Evolutionary conservation across 805 yeast genomes (phyloP).

Genomic region (Candida palmyrensis): DNA sequence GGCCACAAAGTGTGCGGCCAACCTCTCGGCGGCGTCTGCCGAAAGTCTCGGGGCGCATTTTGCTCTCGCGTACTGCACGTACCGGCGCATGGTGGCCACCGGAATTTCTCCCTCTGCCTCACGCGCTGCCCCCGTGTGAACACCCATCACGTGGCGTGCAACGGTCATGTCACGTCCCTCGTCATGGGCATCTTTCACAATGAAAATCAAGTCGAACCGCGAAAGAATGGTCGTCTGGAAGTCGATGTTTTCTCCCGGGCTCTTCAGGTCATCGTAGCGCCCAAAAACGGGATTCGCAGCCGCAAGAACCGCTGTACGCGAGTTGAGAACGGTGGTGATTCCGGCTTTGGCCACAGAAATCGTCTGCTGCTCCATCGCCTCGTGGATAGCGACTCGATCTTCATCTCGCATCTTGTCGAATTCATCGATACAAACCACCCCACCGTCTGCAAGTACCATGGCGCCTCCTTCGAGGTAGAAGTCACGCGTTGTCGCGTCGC

Average conservation of each 20-base stretch:
- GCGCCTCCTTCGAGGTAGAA: constrained; percentile 99
- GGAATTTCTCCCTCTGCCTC: constrained; percentile 79
- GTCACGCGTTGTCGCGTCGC: constrained; percentile 83
- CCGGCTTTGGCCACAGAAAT: constrained; percentile 99
- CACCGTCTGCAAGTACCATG: constrained; percentile 99
- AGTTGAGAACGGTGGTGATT: constrained; percentile 91
- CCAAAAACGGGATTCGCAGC: constrained; percentile 99
- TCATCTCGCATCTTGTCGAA: constrained; percentile 99
- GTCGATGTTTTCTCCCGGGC: constrained; percentile 97
- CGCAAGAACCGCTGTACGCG: constrained; percentile 93
- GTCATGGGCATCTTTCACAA: constrained; percentile 93
- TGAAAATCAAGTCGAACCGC: constrained; percentile 97
- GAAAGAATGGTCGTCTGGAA: constrained; percentile 96
- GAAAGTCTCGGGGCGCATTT: constrained; percentile 92
- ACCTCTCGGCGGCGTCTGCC: constrained; percentile 82
- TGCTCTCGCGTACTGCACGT: constrained; percentile 82
- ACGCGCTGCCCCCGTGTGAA: constrained; percentile 71
- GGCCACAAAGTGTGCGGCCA: constrained; percentile 88
- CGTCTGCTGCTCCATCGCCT: constrained; percentile 99
- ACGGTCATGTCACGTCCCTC: constrained; percentile 79
- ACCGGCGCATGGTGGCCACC: constrained; percentile 84
- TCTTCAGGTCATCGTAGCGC: constrained; percentile 89
- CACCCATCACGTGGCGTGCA: constrained; percentile 92
- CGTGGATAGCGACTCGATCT: constrained; percentile 97
- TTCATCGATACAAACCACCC: constrained; percentile 98